Base-by-base conservation (phyloP, 345 rosid species). In the Erysimum cheiranthoides region DNA sequence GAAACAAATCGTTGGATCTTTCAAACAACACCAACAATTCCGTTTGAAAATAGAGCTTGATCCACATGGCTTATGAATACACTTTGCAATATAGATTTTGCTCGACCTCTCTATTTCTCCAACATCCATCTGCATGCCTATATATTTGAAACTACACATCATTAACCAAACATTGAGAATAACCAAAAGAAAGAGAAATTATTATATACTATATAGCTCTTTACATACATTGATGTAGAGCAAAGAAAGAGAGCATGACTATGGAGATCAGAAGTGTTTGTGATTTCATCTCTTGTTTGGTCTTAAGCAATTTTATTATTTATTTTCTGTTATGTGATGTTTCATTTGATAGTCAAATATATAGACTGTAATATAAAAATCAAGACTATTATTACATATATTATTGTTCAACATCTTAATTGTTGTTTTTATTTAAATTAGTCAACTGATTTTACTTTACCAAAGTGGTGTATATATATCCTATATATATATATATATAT, bases 11-110 rank as follows among this genome's bases (percentile, higher is more conserved):
- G 6, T 11, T 50, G 0, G 45, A 39, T 63, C 35, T 39, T 4
- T 31, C 1, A 39, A 2, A 73, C 70, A 73, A 4, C 76, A 62
- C 76, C 76, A 73, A 73, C 76, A 62, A 40, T 73, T n/a, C n/a
- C 54, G 34, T 73, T 73, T 62, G 2, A 14, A 61, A 51, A 38
- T 5, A n/a, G 8, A n/a, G n/a, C n/a, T n/a, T n/a, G n/a, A 14
- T 3, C 0, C 1, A 38, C 76, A 72, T 8, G 4, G 38, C 5
- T 10, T 1, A 16, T 2, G 52, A 40, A 51, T 17, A 72, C 76
- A 61, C 4, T 10, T 30, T 61, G 32, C 25, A 50, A 72, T 61
- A 16, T 1, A 0, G 42, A 72, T 18, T 5, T 72, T 72, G 52
- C 32, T 71, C 49, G 60, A 35, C 6, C 59, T 51, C 31, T 72